phyloP scores from a whole-genome alignment of 2,329 filamentous ascomycete species.

The Aureobasidium sp. region DNA sequence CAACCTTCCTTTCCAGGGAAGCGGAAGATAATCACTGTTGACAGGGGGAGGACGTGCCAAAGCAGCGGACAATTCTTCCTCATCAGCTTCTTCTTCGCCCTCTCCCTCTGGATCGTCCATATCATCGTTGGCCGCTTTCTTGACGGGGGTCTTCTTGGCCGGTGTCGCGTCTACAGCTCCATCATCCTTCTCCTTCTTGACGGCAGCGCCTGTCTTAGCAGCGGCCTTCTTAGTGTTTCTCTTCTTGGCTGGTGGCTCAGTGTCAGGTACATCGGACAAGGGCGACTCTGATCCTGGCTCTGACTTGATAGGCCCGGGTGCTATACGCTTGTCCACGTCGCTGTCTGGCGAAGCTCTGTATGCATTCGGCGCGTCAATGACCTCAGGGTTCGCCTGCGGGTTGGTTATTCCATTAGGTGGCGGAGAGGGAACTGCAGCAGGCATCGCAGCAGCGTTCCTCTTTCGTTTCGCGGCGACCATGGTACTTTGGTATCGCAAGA shows the following conservation, averaged over 20 bases:
- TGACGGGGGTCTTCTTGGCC: constrained; percentile 15
- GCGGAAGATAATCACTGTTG: constrained; percentile 71
- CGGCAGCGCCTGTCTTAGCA: constrained; percentile 11
- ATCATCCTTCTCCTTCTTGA: constrained; percentile 15
- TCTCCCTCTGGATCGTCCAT: constrained; percentile 45
- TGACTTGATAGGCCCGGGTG: constrained; percentile 19
- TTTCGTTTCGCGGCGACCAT: constrained; percentile 5
- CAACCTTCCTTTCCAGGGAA: constrained; percentile 83
- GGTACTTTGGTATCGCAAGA: not conserved
- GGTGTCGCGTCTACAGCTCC: constrained; percentile 16
- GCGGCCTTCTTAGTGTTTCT: constrained; percentile 16
- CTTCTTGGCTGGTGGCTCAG: constrained; percentile 20
- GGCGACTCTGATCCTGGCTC: constrained; percentile 23
- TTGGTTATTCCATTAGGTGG: constrained; percentile 16
- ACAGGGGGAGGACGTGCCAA: constrained; percentile 62
- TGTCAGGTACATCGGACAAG: constrained; percentile 28
- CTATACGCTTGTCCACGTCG: constrained; percentile 24
- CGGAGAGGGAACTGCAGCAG: not conserved
- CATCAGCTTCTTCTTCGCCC: constrained; percentile 42
- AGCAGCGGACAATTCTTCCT: constrained; percentile 51
- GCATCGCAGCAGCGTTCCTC: not conserved
- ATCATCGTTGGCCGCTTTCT: constrained; percentile 20
- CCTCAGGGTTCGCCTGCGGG: constrained; percentile 30
- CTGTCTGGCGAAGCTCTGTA: constrained; percentile 36
- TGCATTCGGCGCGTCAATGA: constrained; percentile 34